Evolutionary conservation across 805 yeast genomes (phyloP), one percentile per base, ranked within the genome.

Genomic region (Candida nemodendra): DNA sequence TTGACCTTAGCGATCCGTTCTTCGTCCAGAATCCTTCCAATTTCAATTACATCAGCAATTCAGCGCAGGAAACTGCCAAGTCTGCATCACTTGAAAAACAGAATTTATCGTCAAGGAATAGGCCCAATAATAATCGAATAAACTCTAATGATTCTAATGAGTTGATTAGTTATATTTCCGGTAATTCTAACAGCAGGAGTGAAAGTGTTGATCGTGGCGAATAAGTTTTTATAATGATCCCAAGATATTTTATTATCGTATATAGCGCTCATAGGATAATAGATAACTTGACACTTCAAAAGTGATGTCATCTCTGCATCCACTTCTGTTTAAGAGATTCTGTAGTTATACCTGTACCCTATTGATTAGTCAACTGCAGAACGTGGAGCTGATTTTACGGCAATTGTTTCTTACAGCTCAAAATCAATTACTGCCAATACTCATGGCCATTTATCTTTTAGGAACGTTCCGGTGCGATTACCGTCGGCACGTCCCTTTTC

Each of bases 1-100:
- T 70, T 46, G 58, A 58, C 39, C 50, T 71, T 26, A 62, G 59
- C 32, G 80, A 74, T 51, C 79, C 79, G 5, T 74, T 74, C 44
- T 72, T 74, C 68, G 61, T 73, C 31, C 71, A 72, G 13, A 71
- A 71, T 45, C 77, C 78, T 3, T 71, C 63, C 30, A 71, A 69
- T 44, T 55, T 71, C 37, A 72, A 72, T 8, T 53, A 53, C 59
- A 57, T 55, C 12, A 26, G 37, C 13, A 29, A 36, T 5, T 15
- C 28, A 7, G 14, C 16, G n/a, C 25, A 26, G 18, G 21, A 24
- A 17, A 12, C 19, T 14, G 28, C 13, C 8, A 21, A 13, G 6
- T n/a, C 17, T 12, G 17, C 28, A 8, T 7, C 17, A 11, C 19
- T 9, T 16, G 29, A 24, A 6, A 17, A 30, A 13, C 27, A 13